Base-by-base conservation (phyloP, 345 rosid species). In the Stellera chamaejasme region DNA sequence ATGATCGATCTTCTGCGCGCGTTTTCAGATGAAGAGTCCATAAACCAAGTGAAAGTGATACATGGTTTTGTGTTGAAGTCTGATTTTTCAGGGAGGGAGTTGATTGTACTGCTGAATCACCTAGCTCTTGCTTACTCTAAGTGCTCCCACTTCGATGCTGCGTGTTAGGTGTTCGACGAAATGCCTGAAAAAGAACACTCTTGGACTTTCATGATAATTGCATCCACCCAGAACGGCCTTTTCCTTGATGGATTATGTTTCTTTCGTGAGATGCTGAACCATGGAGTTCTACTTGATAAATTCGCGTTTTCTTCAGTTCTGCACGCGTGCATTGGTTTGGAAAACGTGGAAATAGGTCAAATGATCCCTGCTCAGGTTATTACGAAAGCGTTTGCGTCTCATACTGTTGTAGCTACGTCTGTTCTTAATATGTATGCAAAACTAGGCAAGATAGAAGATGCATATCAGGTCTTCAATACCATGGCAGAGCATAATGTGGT, bases 341-440 rank as follows among this genome's bases (percentile, higher is more conserved):
- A 65, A 45, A 41, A 69, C 32, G 55, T 78, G 69, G 53, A 50
- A 52, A 45, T 69, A 26, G 73, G 77, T 48, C 39, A 65, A 62
- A 57, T 65, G 69, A 63, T 75, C 61, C 83, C 72, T 48, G 70
- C 72, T 43, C 80, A 70, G 55, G 70, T 69, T 62, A 48, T 69
- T 23, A 57, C 19, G 14, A 50, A 73, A 12, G 80, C 78, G 10
- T 72, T 72, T 54, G 60, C 69, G 27, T 69, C 65, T 51, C 68
- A 61, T 27, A 6, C 41, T 2, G 60, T 69, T 67, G 67, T 75
- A 45, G 27, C 43, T 32, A 75, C 79, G 2, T 75, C 79, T 58
- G 68, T 78, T 59, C 75, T 78, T 32, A 75, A 45, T 60, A 66
- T 78, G 79, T 78, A 72, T 45, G 73, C 77, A 51, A 78, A 78